phyloP scores from a whole-genome alignment of 2,329 filamentous ascomycete genomes.

The Sarocladiaceae sp. region DNA sequence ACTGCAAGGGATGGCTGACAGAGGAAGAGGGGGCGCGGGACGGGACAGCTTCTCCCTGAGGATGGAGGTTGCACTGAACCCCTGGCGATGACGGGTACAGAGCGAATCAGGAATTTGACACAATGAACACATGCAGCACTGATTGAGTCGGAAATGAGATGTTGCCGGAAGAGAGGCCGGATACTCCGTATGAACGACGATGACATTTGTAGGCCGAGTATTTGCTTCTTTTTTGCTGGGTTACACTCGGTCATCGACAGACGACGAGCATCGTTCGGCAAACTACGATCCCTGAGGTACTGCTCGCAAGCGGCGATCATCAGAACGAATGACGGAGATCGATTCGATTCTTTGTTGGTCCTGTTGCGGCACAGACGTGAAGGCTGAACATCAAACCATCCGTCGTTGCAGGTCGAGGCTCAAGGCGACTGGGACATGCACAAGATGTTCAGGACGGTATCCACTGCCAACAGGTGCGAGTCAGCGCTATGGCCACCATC shows the following conservation, averaged over 20 bases:
- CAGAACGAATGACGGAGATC: background rate
- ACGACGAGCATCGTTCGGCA: too few species aligned
- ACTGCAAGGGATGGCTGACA: background rate
- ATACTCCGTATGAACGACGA: background rate
- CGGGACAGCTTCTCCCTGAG: background rate
- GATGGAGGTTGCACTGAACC: background rate
- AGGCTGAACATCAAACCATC: background rate
- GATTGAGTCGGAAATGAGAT: background rate
- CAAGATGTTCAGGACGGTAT: too few species aligned
- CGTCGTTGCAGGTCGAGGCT: background rate
- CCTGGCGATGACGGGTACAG: background rate
- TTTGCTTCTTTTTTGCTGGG: too few species aligned
- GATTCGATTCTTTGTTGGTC: background rate
- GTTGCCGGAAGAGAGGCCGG: background rate
- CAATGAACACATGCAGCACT: background rate
- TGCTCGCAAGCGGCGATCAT: too few species aligned
- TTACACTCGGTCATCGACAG: too few species aligned
- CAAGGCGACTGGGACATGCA: background rate
- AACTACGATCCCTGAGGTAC: too few species aligned
- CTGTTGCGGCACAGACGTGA: background rate
- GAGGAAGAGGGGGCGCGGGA: background rate
- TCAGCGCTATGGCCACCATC: background rate
- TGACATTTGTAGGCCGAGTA: too few species aligned
- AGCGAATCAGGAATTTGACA: background rate
- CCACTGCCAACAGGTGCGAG: background rate